A percentile compares a stretch with the other conserved stretches of the same genome.
phyloP scores from a whole-genome alignment of 1,139 yeast genomes.

The Komagataea norvegica region DNA sequence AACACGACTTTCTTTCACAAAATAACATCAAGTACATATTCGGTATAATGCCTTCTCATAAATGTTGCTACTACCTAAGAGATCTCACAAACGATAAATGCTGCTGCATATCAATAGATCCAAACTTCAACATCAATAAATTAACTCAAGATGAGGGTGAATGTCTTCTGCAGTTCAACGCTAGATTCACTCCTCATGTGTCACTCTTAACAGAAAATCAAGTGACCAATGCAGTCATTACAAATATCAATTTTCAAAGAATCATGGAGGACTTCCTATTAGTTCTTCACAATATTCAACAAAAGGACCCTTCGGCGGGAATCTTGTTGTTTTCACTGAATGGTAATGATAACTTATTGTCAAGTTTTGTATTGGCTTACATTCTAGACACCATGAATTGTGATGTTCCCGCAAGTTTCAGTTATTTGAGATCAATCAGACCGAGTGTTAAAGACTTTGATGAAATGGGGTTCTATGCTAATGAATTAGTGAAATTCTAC shows the following conservation, averaged over 20 bases:
- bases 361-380: conserved; percentile 21
- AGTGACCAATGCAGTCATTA: conserved; percentile 22
- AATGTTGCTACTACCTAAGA: conserved; percentile 23
- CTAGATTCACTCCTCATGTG: conserved; percentile 20
- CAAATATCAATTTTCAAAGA: conserved; percentile 24
- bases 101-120: conserved; percentile 23
- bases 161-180: conserved; percentile 22
- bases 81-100: conserved; percentile 18
- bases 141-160: conserved; percentile 26
- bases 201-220: conserved; percentile 20
- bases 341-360: conserved; percentile 25
- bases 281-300: conserved; percentile 18
- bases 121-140: conserved; percentile 23
- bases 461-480: conserved; percentile 21
- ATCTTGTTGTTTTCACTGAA: conserved; percentile 24
- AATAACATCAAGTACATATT: conserved; percentile 26
- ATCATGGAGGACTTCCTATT: conserved; percentile 20
- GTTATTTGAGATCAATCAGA: conserved; percentile 24
- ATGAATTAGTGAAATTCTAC: conserved; percentile 22
- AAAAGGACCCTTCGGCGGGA: conserved; percentile 24
- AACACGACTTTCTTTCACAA: conserved; percentile 26
- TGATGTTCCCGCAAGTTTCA: conserved; percentile 20
- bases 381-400: conserved; percentile 25
- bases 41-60: conserved; percentile 25
- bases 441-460: conserved; percentile 23